A percentile compares a stretch with the other conserved stretches of the same genome.
These are phyloP conservation scores for Aspergillus mulundensis DNA, from an alignment of 495 filamentous ascomycete species.

Conservation along the genomic window DNA sequence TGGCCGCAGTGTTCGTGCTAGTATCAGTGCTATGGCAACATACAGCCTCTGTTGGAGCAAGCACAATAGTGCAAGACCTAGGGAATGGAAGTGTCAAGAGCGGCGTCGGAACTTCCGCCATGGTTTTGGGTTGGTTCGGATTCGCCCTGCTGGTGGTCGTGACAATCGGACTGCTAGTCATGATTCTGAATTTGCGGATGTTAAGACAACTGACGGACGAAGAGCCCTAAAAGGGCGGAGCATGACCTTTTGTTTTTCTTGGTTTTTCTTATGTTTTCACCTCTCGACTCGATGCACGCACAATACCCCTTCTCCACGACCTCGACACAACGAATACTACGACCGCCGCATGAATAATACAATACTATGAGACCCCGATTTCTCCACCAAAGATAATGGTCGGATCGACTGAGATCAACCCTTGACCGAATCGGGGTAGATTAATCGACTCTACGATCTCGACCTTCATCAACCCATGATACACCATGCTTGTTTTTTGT, in stretches of 20 bases:
- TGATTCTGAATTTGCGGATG: slow-evolving; percentile 86
- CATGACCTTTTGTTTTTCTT: slow-evolving; percentile 10
- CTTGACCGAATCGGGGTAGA: not conserved
- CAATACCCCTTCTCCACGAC: not conserved
- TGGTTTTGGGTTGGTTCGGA: slow-evolving; percentile 96
- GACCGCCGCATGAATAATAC: slow-evolving; percentile 10
- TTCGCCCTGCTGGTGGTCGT: slow-evolving; percentile 89
- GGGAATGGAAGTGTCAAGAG: slow-evolving; percentile 89
- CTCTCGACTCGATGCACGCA: slow-evolving; percentile 2
- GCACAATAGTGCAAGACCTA: slow-evolving; percentile 87
- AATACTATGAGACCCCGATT: slow-evolving; percentile 10
- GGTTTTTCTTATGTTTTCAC: slow-evolving; percentile 14
- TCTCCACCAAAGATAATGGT: slow-evolving; percentile 12
- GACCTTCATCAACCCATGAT: not conserved
- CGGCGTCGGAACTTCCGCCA: slow-evolving; percentile 85
- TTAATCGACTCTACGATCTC: not conserved
- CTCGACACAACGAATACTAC: slow-evolving; percentile 8
- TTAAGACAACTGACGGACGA: slow-evolving; percentile 55
- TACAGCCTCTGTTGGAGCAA: slow-evolving; percentile 89
- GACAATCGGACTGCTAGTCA: slow-evolving; percentile 88
- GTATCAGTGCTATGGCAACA: slow-evolving; percentile 72
- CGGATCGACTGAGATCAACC: not conserved
- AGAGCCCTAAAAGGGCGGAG: slow-evolving; percentile 10
- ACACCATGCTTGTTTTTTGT: not conserved
- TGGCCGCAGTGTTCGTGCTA: slow-evolving; percentile 65